Conservation (phyloP, 805 yeast genomes). For the Candida ipomoeae region DNA sequence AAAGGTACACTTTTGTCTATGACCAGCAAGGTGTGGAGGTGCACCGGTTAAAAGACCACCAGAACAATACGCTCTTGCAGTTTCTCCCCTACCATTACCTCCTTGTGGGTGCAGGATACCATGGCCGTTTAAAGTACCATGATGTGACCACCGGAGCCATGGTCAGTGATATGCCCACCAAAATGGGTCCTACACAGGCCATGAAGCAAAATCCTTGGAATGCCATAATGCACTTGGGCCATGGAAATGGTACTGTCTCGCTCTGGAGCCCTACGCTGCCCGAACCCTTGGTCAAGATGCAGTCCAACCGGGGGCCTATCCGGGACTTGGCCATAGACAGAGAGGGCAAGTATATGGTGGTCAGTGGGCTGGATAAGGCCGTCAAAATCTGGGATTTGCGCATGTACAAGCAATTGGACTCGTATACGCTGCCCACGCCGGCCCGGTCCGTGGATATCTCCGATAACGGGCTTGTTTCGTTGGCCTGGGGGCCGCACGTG, state of each 20-base stretch:
- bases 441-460: constrained; percentile 76
- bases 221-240: constrained; percentile 92
- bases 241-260: constrained; percentile 86
- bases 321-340: constrained; percentile 82
- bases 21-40: constrained; percentile 89
- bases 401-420: constrained; percentile 68
- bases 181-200: constrained; percentile 83
- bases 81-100: constrained; percentile 91
- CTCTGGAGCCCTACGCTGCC: constrained; percentile 91
- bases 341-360: constrained; percentile 92
- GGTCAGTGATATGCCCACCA: constrained; percentile 80
- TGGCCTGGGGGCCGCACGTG: constrained; percentile 95
- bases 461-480: constrained; percentile 80
- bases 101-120: constrained; percentile 86
- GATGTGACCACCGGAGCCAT: constrained; percentile 91
- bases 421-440: constrained; percentile 76
- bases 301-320: constrained; percentile 82
- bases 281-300: constrained; percentile 78
- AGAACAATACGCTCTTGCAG: constrained; percentile 77
- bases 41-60: constrained; percentile 86
- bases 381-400: constrained; percentile 93
- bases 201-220: constrained; percentile 94
- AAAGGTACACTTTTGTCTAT: constrained; percentile 87
- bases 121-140: constrained; percentile 82
- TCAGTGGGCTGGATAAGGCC: constrained; percentile 80